Evolutionary conservation across 78 protist species (phyloP).

Genomic region (Polysphondylium violaceum): DNA sequence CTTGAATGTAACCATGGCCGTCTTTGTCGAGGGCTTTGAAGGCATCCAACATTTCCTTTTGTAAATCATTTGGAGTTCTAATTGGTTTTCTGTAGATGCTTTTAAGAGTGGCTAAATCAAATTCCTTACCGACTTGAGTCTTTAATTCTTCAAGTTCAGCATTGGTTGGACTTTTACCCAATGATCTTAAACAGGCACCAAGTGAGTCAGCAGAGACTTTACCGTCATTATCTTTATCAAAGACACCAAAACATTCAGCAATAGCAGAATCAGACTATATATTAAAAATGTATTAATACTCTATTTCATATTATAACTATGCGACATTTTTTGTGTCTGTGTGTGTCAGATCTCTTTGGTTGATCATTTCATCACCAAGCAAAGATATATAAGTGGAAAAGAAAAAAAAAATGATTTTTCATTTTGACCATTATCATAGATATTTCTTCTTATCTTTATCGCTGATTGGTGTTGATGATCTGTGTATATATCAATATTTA

Average conservation of each 20-base stretch:
- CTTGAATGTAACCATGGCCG: slow-evolving; percentile 57
- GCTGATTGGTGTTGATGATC: too few relatives aligned
- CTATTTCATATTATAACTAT: neutral
- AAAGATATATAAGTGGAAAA: neutral
- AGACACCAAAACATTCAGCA: slow-evolving; percentile 58
- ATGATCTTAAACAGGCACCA: slow-evolving; percentile 46
- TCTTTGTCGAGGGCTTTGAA: slow-evolving; percentile 70
- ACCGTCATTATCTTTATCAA: slow-evolving; percentile 78
- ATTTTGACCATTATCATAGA: neutral
- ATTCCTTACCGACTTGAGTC: slow-evolving; percentile 51
- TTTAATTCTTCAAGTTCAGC: slow-evolving; percentile 58
- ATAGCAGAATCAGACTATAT: slow-evolving; percentile 41
- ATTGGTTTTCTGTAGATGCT: slow-evolving; percentile 8
- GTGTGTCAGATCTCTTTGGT: neutral
- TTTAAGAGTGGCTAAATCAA: slow-evolving; percentile 52
- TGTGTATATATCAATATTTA: too few relatives aligned
- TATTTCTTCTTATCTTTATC: neutral
- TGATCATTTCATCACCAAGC: neutral
- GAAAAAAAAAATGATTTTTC: too few relatives aligned
- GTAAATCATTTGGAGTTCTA: slow-evolving; percentile 42
- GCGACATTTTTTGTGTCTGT: neutral
- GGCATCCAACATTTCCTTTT: slow-evolving; percentile 68
- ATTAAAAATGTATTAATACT: neutral
- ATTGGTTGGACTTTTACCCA: slow-evolving; percentile 65
- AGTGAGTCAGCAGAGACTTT: slow-evolving; percentile 52